These are phyloP conservation scores for Crepidotus variabilis DNA, from an alignment of 768 basidiomycete genomes.

Conservation along the genomic window DNA sequence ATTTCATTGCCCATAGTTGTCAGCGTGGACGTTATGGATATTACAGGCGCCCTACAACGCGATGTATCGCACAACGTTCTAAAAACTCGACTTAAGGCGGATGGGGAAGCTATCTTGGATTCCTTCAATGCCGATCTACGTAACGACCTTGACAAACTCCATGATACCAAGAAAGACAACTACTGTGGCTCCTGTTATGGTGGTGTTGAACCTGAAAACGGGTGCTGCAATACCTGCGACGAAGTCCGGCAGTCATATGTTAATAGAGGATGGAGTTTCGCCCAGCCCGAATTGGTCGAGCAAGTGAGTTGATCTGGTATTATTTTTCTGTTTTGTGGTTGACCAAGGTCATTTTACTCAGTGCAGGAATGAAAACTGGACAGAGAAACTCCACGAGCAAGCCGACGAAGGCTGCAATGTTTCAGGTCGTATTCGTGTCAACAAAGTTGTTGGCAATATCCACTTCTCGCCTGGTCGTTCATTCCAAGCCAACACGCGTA, in stretches of 20 bases:
- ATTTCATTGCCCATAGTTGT: constrained; percentile 54
- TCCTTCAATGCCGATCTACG: constrained; percentile 59
- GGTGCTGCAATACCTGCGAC: constrained; percentile 97
- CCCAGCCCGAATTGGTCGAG: constrained; percentile 85
- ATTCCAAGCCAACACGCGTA: constrained; percentile 82
- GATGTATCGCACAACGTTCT: constrained; percentile 87
- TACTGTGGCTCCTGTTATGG: constrained; percentile 98
- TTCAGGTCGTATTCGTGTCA: constrained; percentile 86
- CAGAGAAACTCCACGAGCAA: constrained; percentile 89
- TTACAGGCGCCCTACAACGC: constrained; percentile 91
- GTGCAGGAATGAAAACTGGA: constrained; percentile 95
- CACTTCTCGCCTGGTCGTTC: constrained; percentile 92
- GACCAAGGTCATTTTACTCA: constrained; percentile 25
- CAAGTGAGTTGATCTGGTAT: constrained; percentile 53
- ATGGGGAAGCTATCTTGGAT: constrained; percentile 57
- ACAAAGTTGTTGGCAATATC: constrained; percentile 96
- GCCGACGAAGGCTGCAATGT: constrained; percentile 94
- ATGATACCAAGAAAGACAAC: constrained; percentile 48
- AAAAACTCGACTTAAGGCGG: constrained; percentile 70
- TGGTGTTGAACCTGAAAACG: constrained; percentile 65
- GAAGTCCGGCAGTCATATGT: constrained; percentile 89
- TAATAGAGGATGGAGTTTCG: constrained; percentile 93
- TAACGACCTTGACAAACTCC: constrained; percentile 85
- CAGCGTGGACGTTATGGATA: constrained; percentile 96
- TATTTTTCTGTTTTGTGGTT: not conserved